These are phyloP conservation scores for Eucalyptus paniculata DNA, from an alignment of 345 rosid species.

Conservation along the genomic window DNA sequence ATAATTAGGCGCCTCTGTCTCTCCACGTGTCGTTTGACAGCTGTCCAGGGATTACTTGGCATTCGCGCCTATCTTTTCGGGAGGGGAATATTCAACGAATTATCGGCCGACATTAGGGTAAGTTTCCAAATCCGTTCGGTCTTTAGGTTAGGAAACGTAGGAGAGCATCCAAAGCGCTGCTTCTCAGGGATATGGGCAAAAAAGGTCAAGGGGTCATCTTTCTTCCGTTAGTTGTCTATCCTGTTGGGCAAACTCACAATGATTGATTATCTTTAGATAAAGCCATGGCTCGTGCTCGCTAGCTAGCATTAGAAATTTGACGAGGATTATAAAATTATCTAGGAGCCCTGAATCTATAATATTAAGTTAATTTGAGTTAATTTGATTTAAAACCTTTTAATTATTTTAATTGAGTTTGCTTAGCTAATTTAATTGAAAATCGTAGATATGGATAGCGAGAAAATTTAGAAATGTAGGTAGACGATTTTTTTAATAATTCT, in stretches of 20 bases:
- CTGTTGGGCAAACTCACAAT: neutral
- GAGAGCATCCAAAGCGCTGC: neutral
- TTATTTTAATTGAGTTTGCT: fast-evolving
- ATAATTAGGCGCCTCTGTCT: neutral
- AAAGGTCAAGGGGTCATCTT: neutral
- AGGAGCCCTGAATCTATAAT: neutral
- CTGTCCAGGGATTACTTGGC: neutral
- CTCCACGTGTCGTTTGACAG: neutral
- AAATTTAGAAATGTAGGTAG: too few species aligned
- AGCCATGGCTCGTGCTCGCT: neutral
- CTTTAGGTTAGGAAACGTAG: neutral
- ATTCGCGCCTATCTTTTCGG: neutral
- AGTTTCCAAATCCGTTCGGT: neutral
- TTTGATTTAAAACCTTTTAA: fast-evolving
- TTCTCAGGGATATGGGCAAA: neutral
- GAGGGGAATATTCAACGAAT: neutral
- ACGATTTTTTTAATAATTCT: too few species aligned
- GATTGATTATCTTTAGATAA: neutral
- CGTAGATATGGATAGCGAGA: fast-evolving
- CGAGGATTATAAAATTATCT: too few species aligned
- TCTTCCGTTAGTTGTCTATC: neutral
- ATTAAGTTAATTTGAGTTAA: too few species aligned
- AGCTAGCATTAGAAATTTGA: neutral
- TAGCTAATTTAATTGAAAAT: too few species aligned
- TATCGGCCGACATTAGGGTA: neutral